Conservation (phyloP, 1,284 basidiomycete species). For the Apiotrichum porosum region DNA sequence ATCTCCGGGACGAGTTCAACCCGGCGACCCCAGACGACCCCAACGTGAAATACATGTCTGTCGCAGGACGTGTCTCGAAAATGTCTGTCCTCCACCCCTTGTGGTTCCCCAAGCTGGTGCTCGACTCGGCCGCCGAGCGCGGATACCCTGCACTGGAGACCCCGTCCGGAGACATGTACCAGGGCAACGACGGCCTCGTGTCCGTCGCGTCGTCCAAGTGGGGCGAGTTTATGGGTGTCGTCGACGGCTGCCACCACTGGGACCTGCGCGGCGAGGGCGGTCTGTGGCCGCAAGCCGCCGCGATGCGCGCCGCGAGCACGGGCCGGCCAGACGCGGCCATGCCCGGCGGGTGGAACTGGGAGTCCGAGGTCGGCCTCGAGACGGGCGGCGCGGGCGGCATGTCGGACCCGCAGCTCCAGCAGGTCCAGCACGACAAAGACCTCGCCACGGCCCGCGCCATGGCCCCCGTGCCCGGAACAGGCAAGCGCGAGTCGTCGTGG, state of each 20-base stretch:
- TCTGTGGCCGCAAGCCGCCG: conserved; percentile 38
- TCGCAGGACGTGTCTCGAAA: conserved; percentile 70
- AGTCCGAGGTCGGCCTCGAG: conserved; percentile 14
- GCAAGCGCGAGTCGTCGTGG: conserved; percentile 16
- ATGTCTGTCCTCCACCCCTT: conserved; percentile 84
- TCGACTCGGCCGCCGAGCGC: conserved; percentile 61
- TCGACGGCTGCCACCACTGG: conserved; percentile 96
- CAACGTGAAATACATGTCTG: conserved; percentile 83
- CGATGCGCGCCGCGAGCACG: background rate
- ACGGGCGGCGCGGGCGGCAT: background rate
- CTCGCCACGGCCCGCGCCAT: conserved; percentile 16
- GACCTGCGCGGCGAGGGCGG: conserved; percentile 76
- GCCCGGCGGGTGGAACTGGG: conserved; percentile 21
- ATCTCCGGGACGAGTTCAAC: conserved; percentile 83
- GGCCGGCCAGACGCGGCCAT: conserved; percentile 11
- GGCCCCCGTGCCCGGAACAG: conserved; percentile 4
- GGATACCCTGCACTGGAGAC: conserved; percentile 58
- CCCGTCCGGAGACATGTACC: conserved; percentile 52
- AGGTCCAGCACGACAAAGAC: conserved; percentile 11
- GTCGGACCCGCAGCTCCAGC: conserved; percentile 13
- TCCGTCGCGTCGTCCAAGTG: conserved; percentile 81
- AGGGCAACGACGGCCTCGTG: conserved; percentile 95
- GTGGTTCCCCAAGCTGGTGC: conserved; percentile 91
- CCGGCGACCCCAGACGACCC: conserved; percentile 80
- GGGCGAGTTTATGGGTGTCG: conserved; percentile 86